phyloP scores from a whole-genome alignment of 2,329 filamentous ascomycete species.

The Botrytis squamosa region DNA sequence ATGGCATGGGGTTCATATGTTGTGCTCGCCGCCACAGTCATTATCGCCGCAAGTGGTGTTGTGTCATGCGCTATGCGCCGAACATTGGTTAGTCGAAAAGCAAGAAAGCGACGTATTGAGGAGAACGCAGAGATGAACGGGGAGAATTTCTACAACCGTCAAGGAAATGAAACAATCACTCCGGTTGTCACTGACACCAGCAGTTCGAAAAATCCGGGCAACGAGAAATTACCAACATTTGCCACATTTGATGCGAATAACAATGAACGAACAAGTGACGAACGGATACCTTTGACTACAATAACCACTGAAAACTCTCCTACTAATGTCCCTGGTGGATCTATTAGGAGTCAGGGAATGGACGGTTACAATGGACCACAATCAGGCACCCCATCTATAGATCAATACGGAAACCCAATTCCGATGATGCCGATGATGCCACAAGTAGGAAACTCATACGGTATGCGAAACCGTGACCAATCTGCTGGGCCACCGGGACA shows the following conservation, averaged over 20 bases:
- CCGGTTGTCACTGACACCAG: slow-evolving; percentile 53
- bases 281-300: slow-evolving; percentile 66
- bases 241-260: slow-evolving; percentile 59
- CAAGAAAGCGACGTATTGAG: slow-evolving; percentile 85
- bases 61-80: slow-evolving; percentile 94
- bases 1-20: slow-evolving; percentile 93
- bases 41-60: slow-evolving; percentile 77
- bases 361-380: slow-evolving; percentile 29
- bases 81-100: slow-evolving; percentile 86
- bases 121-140: slow-evolving; percentile 98
- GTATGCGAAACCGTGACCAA: slow-evolving; percentile 49
- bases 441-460: slow-evolving; percentile 30
- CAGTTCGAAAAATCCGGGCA: slow-evolving; percentile 53
- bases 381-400: slow-evolving; percentile 44
- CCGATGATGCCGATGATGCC: slow-evolving; percentile 46
- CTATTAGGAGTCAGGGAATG: slow-evolving; percentile 29
- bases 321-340: slow-evolving; percentile 36
- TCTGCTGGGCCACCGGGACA: slow-evolving; percentile 49
- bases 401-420: slow-evolving; percentile 65
- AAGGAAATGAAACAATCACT: slow-evolving; percentile 41
- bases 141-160: slow-evolving; percentile 80
- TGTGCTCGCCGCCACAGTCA: slow-evolving; percentile 82
- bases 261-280: slow-evolving; percentile 63
- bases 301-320: slow-evolving; percentile 52
- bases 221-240: slow-evolving; percentile 54